Percentiles rank a stretch among this genome's conserved stretches.
Conservation (phyloP, 2,329 filamentous ascomycete species). For the Aspergillus udagawae region DNA sequence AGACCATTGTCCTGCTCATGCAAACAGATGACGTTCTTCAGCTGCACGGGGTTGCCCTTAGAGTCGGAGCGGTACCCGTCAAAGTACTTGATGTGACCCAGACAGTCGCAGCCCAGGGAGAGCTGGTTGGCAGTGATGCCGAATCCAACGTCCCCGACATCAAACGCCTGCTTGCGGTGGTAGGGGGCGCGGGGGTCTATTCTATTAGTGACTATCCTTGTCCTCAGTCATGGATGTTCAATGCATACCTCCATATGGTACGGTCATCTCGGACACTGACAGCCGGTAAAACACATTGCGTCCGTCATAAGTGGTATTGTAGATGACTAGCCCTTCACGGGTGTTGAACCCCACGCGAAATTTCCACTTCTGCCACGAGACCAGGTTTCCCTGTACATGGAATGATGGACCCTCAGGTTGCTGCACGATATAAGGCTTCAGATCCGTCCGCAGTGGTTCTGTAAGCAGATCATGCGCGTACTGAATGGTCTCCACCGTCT, state of each 20-base stretch:
- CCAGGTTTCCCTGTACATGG: constrained; percentile 50
- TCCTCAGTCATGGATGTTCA: background rate
- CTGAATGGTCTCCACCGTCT: constrained; percentile 49
- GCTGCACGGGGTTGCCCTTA: constrained; percentile 54
- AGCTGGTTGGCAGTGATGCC: constrained; percentile 67
- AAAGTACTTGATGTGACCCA: constrained; percentile 67
- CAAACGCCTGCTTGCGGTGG: constrained; percentile 68
- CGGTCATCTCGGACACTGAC: constrained; percentile 64
- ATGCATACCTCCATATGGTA: constrained; percentile 40
- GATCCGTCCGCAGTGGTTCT: constrained; percentile 60
- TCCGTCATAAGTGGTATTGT: constrained; percentile 62
- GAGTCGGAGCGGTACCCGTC: constrained; percentile 56
- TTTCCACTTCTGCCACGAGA: constrained; percentile 65
- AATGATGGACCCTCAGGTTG: constrained; percentile 65
- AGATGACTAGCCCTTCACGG: constrained; percentile 64
- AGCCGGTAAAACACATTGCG: constrained; percentile 64
- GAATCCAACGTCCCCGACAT: constrained; percentile 64
- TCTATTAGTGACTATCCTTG: background rate
- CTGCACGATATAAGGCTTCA: constrained; percentile 62
- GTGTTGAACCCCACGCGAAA: constrained; percentile 61
- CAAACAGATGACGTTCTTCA: constrained; percentile 65
- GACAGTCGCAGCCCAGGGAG: constrained; percentile 66
- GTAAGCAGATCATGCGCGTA: constrained; percentile 62
- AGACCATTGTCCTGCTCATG: constrained; percentile 70
- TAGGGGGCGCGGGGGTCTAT: constrained; percentile 62